A percentile compares a stretch with the other conserved stretches of the same genome.
These are phyloP conservation scores for Boletus sp. DNA, from an alignment of 768 basidiomycete species.

Conservation along the genomic window DNA sequence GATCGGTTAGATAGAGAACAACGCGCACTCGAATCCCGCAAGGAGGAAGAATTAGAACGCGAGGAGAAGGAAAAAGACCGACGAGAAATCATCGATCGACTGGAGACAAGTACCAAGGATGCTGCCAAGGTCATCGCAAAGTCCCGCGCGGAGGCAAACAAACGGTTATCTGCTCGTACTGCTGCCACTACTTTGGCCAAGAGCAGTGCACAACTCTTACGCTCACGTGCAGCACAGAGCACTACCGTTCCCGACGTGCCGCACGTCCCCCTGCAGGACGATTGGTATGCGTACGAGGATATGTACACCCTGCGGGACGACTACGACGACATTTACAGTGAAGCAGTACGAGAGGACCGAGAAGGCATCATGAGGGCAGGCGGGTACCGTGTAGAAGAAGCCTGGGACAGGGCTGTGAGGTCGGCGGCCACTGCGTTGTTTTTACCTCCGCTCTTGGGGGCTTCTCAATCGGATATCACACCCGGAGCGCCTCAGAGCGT, in stretches of 20 bases:
- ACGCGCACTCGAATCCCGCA: constrained; percentile 62
- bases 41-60: constrained; percentile 74
- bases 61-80: constrained; percentile 70
- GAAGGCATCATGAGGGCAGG: constrained; percentile 82
- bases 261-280: constrained; percentile 74
- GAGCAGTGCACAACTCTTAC: constrained; percentile 49
- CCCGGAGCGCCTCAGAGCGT: constrained; percentile 37
- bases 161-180: constrained; percentile 57
- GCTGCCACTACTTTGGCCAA: constrained; percentile 40
- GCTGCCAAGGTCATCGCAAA: constrained; percentile 69
- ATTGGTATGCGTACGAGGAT: constrained; percentile 75
- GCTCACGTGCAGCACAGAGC: constrained; percentile 64
- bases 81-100: constrained; percentile 74
- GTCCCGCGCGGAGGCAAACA: constrained; percentile 61
- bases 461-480: constrained; percentile 5
- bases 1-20: constrained; percentile 69
- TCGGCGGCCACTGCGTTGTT: constrained; percentile 74
- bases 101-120: constrained; percentile 74
- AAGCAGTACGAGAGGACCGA: constrained; percentile 70
- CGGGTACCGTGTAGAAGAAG: constrained; percentile 78
- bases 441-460: constrained; percentile 47
- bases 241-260: constrained; percentile 74
- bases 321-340: constrained; percentile 74
- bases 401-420: constrained; percentile 80
- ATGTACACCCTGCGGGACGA: constrained; percentile 52